Conservation (phyloP, 305 asterid species). For the Solanum hybrid region DNA sequence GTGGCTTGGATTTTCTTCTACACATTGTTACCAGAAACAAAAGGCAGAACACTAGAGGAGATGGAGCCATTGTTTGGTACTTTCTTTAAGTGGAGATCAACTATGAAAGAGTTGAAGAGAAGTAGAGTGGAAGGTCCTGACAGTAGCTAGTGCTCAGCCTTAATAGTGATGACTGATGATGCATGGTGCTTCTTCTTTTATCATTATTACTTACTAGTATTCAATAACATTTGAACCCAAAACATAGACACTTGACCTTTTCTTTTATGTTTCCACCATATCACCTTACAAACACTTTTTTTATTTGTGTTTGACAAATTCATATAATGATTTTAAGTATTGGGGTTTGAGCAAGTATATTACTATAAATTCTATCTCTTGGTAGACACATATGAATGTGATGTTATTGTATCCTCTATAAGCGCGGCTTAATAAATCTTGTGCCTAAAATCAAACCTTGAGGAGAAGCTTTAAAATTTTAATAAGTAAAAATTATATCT, state of each 20-base stretch:
- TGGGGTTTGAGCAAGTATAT: not conserved
- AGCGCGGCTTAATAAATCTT: not conserved
- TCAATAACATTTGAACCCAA: not conserved
- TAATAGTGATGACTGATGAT: not conserved
- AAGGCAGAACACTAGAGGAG: slow-evolving; percentile 48
- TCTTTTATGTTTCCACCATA: not conserved
- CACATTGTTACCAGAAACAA: slow-evolving; percentile 48
- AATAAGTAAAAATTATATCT: too few species aligned
- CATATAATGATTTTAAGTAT: not conserved
- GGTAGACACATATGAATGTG: not conserved
- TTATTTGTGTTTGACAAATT: not conserved
- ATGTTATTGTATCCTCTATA: not conserved
- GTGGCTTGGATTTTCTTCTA: slow-evolving; percentile 43
- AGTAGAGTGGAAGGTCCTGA: not conserved
- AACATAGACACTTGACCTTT: not conserved
- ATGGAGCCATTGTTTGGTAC: slow-evolving; percentile 42
- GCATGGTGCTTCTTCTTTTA: not conserved
- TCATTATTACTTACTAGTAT: too few species aligned
- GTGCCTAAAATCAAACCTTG: not conserved
- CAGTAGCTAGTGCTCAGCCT: not conserved
- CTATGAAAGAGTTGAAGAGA: slow-evolving; percentile 17
- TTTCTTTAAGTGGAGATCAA: slow-evolving; percentile 40
- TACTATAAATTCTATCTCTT: not conserved
- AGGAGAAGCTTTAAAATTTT: not conserved
- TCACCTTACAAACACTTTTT: not conserved